phyloP scores from a whole-genome alignment of 23 red algal genomes.

The Agarophyton chilense region DNA sequence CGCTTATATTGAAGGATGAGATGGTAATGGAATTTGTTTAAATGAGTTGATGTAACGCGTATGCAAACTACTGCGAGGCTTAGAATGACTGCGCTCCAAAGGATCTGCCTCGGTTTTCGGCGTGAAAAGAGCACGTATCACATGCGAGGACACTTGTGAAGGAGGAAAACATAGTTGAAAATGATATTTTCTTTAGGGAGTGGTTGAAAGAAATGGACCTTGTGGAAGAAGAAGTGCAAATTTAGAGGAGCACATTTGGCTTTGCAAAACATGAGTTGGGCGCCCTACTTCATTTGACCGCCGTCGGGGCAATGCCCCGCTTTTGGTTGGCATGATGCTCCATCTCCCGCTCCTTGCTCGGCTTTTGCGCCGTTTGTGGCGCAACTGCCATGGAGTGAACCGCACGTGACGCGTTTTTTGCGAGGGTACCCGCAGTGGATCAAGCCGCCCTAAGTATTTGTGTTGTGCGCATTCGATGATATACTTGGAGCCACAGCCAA shows the following conservation, averaged over 20 bases:
- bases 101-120: not conserved
- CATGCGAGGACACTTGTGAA: not conserved
- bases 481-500: no score
- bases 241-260: no score
- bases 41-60: slow-evolving; percentile 25
- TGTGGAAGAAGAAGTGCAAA: not conserved
- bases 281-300: not conserved
- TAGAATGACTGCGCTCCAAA: slow-evolving; percentile 35
- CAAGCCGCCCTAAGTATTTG: not conserved
- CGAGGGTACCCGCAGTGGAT: no score
- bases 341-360: not conserved
- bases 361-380: no score
- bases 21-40: slow-evolving; percentile 26
- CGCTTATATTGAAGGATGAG: slow-evolving; percentile 7
- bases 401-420: not conserved
- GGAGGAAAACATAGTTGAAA: not conserved
- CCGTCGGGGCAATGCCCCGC: not conserved
- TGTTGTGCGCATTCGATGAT: no score
- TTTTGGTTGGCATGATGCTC: not conserved
- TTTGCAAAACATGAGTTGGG: no score
- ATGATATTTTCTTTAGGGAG: not conserved
- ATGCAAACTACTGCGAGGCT: slow-evolving; percentile 32
- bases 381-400: no score
- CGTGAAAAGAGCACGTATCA: not conserved
- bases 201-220: not conserved